Conservation (phyloP, 169 alveolate genomes). For the Plasmodium yoelii region DNA sequence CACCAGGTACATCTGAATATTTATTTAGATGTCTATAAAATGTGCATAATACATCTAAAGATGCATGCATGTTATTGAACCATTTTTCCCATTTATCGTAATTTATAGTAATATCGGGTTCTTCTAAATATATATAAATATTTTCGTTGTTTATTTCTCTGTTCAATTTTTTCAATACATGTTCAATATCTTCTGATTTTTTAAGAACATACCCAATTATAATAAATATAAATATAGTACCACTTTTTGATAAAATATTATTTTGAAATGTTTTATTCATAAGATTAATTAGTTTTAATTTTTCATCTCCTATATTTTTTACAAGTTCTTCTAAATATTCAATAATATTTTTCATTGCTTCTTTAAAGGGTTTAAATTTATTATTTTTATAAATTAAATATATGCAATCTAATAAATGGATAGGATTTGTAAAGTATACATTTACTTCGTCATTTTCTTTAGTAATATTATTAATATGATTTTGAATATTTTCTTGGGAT, state of each 20-base stretch:
- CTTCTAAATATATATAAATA: constrained; percentile 52
- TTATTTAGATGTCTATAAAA: constrained; percentile 46
- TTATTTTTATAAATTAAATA: constrained; percentile 49
- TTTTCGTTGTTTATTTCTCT: constrained; percentile 44
- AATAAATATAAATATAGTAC: constrained; percentile 50
- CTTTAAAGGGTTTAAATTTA: constrained; percentile 40
- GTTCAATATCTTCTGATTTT: constrained; percentile 28
- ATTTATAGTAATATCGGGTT: constrained; percentile 42
- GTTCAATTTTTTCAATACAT: constrained; percentile 41
- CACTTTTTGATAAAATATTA: constrained; percentile 61
- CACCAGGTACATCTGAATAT: constrained; percentile 48
- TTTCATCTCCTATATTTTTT: constrained; percentile 32
- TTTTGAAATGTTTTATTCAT: constrained; percentile 54
- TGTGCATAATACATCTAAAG: constrained; percentile 39
- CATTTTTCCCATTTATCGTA: constrained; percentile 53
- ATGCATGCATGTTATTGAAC: constrained; percentile 35
- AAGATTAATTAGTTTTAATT: constrained; percentile 64
- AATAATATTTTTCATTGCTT: constrained; percentile 38
- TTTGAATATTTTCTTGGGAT: neutral
- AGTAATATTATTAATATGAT: neutral
- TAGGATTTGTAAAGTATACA: neutral
- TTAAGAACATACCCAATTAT: constrained; percentile 52
- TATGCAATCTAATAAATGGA: constrained; percentile 39
- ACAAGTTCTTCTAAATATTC: constrained; percentile 48
- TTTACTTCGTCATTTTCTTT: neutral